Evolutionary conservation across 2,329 filamentous ascomycete genomes (phyloP).

Genomic region (Rasamsonia emersonii): DNA sequence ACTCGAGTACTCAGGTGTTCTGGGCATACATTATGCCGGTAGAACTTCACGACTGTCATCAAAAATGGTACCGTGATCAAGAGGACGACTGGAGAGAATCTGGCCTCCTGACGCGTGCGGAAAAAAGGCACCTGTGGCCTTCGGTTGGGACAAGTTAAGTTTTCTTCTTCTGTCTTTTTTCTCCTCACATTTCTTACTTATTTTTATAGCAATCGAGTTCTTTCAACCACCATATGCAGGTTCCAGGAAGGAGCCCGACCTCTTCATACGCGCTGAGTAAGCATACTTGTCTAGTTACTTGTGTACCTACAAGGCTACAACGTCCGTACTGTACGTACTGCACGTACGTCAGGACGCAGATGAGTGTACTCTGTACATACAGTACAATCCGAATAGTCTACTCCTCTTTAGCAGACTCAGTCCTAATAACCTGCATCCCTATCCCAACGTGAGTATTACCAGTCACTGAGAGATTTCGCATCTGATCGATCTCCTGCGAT

Average conservation of each 20-base stretch:
- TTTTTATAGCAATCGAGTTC: constrained; percentile 2
- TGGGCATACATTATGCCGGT: constrained; percentile 2
- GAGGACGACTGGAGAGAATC: background rate
- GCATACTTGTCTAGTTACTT: no score
- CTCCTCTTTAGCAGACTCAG: no score
- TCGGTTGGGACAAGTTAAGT: background rate
- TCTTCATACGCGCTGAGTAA: background rate
- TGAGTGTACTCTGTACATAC: no score
- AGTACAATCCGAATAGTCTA: no score
- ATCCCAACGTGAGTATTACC: no score
- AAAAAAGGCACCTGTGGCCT: background rate
- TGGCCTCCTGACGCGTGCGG: background rate
- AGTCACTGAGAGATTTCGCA: no score
- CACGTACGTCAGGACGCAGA: no score
- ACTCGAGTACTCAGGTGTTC: background rate
- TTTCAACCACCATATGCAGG: constrained; percentile 2
- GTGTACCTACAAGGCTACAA: no score
- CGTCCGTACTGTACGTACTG: no score
- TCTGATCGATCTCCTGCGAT: no score
- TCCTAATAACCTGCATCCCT: no score
- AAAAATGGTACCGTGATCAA: background rate
- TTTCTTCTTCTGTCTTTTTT: background rate
- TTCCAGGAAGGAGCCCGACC: constrained; percentile 5
- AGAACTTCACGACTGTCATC: constrained; percentile 4
- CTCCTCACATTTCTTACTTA: background rate